phyloP scores from a whole-genome alignment of 495 filamentous ascomycete genomes.

The Hypoxylon subgilvum region DNA sequence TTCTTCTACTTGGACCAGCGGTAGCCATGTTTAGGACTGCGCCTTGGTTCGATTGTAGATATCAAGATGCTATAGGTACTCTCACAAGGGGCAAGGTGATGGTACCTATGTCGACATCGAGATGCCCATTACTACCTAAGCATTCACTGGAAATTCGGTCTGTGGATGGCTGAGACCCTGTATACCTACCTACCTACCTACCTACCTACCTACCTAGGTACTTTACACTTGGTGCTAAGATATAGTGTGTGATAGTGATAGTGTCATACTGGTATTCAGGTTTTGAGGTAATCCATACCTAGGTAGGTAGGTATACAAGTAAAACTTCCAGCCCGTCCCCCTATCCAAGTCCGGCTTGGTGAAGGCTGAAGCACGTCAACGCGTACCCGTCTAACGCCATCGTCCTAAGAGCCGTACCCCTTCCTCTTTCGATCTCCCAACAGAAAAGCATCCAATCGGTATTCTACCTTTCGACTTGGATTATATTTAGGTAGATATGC shows the following conservation, averaged over 20 bases:
- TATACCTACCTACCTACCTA: neutral
- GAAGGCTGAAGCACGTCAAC: constrained; percentile 28
- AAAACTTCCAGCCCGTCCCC: neutral
- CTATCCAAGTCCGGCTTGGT: neutral
- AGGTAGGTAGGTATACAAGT: neutral
- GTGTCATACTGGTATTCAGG: neutral
- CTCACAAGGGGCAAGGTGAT: too few relatives aligned
- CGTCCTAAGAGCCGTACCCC: neutral
- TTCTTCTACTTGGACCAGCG: too few relatives aligned
- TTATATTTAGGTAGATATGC: constrained; percentile 12
- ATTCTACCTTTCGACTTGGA: neutral
- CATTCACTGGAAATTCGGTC: too few relatives aligned
- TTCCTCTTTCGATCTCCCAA: neutral
- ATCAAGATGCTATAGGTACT: too few relatives aligned
- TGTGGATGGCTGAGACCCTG: too few relatives aligned
- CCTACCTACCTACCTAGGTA: neutral
- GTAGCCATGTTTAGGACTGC: too few relatives aligned
- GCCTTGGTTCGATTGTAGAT: too few relatives aligned
- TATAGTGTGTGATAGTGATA: too few relatives aligned
- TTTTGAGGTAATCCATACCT: neutral
- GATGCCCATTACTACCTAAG: too few relatives aligned
- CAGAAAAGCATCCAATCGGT: constrained; percentile 10
- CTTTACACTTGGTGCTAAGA: too few relatives aligned
- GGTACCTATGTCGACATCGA: too few relatives aligned
- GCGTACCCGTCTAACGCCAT: constrained; percentile 23